Evolutionary conservation across 768 basidiomycete species (phyloP).

Genomic region (Suillus ampliporus): DNA sequence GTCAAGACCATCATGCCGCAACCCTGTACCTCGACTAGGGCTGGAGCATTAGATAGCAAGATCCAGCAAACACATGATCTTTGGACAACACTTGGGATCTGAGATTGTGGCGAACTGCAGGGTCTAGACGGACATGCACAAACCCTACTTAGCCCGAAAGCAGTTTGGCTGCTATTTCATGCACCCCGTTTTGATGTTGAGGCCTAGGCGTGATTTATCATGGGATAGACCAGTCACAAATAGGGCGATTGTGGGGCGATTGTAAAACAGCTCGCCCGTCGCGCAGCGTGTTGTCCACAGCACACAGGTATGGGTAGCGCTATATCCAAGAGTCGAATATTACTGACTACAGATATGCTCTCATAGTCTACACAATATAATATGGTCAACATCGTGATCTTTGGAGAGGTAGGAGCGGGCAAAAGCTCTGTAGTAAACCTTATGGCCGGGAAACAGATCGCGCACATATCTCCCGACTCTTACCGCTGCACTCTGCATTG

Average conservation of each 20-base stretch:
- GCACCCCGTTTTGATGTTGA: too few species aligned
- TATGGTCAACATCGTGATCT: constrained; percentile 44
- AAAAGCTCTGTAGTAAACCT: constrained; percentile 42
- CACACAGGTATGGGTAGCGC: neutral
- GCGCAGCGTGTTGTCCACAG: neutral
- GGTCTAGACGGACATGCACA: too few species aligned
- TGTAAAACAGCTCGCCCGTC: neutral
- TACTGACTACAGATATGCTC: neutral
- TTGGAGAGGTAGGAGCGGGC: constrained; percentile 48
- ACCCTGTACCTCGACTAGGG: neutral
- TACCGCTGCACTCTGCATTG: constrained; percentile 45
- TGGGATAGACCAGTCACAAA: neutral
- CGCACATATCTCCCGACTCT: constrained; percentile 32
- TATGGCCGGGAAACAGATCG: constrained; percentile 31
- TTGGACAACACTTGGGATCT: too few species aligned
- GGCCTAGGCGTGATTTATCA: too few species aligned
- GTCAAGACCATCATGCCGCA: neutral
- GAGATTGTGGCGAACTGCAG: too few species aligned
- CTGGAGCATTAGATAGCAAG: neutral
- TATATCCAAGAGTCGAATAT: neutral
- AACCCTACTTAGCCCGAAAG: too few species aligned
- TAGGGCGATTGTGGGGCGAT: neutral
- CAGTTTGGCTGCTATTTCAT: too few species aligned
- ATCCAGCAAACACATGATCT: neutral
- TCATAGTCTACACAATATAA: neutral